Conservation (phyloP, 1,284 basidiomycete genomes). For the Cutaneotrichosporon curvatum region DNA sequence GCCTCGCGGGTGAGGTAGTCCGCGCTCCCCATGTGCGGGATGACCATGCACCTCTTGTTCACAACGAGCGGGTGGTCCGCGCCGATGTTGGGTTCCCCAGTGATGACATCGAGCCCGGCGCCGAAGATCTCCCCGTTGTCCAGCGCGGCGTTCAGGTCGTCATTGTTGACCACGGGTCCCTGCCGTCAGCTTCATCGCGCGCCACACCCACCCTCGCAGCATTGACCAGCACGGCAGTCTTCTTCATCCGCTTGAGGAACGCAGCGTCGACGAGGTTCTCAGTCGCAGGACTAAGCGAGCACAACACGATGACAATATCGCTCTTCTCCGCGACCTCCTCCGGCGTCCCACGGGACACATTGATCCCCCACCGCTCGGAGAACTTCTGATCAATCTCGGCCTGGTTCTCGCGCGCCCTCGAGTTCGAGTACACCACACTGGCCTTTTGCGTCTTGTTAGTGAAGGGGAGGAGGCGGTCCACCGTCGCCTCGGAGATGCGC, state of each 20-base stretch:
- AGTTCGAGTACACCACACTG: slow-evolving; percentile 33
- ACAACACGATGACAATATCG: slow-evolving; percentile 76
- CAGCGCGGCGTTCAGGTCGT: slow-evolving; percentile 75
- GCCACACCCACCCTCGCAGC: slow-evolving; percentile 55
- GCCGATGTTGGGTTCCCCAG: slow-evolving; percentile 75
- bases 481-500: slow-evolving; percentile 74
- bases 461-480: slow-evolving; percentile 70
- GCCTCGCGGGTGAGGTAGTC: slow-evolving; percentile 73
- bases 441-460: slow-evolving; percentile 46
- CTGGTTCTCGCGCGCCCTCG: slow-evolving; percentile 33
- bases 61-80: slow-evolving; percentile 71
- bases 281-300: slow-evolving; percentile 67
- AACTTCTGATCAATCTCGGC: slow-evolving; percentile 54
- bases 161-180: slow-evolving; percentile 71
- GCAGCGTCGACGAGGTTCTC: slow-evolving; percentile 62
- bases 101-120: slow-evolving; percentile 88
- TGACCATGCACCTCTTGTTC: slow-evolving; percentile 50
- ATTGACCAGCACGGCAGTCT: slow-evolving; percentile 70
- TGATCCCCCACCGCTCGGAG: slow-evolving; percentile 50
- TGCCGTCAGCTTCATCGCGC: slow-evolving; percentile 30
- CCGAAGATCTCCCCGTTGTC: slow-evolving; percentile 72
- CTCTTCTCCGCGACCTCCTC: slow-evolving; percentile 63
- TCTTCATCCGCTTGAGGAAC: slow-evolving; percentile 80
- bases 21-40: slow-evolving; percentile 87
- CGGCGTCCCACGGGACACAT: slow-evolving; percentile 57